These are phyloP conservation scores for Oryza longistaminata DNA, from an alignment of 176 grass and related monocot species.

Conservation along the genomic window DNA sequence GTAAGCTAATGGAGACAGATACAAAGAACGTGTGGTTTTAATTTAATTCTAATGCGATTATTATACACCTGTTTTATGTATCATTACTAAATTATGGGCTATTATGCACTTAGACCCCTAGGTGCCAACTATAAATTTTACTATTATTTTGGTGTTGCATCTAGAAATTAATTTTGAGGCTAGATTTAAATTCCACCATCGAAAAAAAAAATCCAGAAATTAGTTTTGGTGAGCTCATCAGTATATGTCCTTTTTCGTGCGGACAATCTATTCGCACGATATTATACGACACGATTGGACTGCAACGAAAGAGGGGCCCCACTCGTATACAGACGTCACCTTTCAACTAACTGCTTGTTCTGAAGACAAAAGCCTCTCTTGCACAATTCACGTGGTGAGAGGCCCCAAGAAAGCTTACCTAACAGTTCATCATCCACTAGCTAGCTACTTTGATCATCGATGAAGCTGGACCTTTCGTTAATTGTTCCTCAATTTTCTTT, in stretches of 20 bases:
- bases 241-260: no score
- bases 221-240: background rate
- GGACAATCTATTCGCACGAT: no score
- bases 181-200: background rate
- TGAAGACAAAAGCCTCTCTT: conserved; percentile 10
- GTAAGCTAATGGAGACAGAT: conserved; percentile 7
- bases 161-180: background rate
- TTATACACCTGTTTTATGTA: background rate
- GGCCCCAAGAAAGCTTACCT: conserved; percentile 30
- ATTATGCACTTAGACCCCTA: background rate
- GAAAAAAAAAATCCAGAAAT: no score
- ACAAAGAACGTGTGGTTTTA: no score
- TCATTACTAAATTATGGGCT: background rate
- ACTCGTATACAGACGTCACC: background rate
- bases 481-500: background rate
- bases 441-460: background rate
- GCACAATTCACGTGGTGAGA: background rate
- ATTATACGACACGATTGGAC: no score
- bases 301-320: no score
- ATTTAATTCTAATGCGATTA: conserved; percentile 30
- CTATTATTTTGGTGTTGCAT: background rate
- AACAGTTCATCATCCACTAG: background rate
- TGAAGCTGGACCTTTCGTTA: background rate
- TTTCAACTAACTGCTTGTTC: background rate
- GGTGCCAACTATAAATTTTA: background rate